Base-by-base conservation (phyloP, 2,329 filamentous ascomycete species). In the Microcera coccophila region DNA sequence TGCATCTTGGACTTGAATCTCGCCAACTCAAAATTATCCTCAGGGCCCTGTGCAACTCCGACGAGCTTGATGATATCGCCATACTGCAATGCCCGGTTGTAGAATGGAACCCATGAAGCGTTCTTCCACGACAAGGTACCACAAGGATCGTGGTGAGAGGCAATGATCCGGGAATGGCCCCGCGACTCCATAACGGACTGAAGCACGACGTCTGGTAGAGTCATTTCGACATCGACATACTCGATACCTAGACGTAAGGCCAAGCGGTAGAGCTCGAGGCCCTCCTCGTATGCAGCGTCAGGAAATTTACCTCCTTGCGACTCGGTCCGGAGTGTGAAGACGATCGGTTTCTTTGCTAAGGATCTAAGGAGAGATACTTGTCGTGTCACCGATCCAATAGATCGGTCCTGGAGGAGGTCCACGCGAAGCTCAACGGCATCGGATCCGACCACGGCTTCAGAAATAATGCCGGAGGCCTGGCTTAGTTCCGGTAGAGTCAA, bases 21-120 rank as follows among this genome's bases (percentile, higher is more conserved):
- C 31, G 82, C 81, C 21, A 97, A 76, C 31, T 85, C 81, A 60
- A 87, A 93, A 64, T 98, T 98, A 67, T 97, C 90, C 47, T 90
- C 81, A 35, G 91, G 72, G 16, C 67, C 77, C 42, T 76, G 79
- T 2, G 91, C 91, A 42, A 85, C 75, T 31, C 93, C 93, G 5
- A 97, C 84, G 29, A 98, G 81, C 70, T 98, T 98, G 70, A 98
- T 89, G 44, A 97, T 76, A 60, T 97, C 90, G 36, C 91, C 93
- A 57, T 88, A 87, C 61, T 94, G 86, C 12, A 96, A 71, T 14
- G 91, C 91, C 59, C 82, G 82, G 67, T 96, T 96, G 73, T 95
- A 97, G 67, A 82, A 84, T 20, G 84, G 78, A 43, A 93, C 82
- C 91, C 93, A 98, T 0, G 87, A 88, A n/a, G 87, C 89, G 54